Percentiles rank a stretch among this genome's conserved stretches.
These are phyloP conservation scores for Ganoderma resinaceum DNA, from an alignment of 1,284 basidiomycete genomes.

Conservation along the genomic window DNA sequence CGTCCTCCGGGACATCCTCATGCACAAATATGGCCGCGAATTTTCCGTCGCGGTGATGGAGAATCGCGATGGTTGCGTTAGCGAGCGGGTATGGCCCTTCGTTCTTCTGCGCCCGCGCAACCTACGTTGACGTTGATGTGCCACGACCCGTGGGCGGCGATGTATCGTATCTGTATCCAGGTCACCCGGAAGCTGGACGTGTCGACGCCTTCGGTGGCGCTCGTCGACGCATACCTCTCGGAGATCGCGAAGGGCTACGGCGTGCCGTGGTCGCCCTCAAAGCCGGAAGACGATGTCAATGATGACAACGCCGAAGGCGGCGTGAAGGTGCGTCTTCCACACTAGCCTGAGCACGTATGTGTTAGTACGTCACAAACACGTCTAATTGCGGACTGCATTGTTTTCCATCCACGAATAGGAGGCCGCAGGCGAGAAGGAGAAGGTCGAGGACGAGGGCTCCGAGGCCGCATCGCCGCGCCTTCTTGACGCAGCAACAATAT, in stretches of 20 bases:
- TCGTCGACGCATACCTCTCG: constrained; percentile 87
- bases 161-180: constrained; percentile 43
- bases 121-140: constrained; percentile 6
- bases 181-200: constrained; percentile 76
- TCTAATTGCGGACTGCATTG: constrained; percentile 6
- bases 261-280: constrained; percentile 68
- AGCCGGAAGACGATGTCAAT: constrained; percentile 35
- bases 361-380: constrained; percentile 6
- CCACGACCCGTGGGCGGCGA: neutral
- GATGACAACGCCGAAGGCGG: constrained; percentile 41
- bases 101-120: constrained; percentile 1
- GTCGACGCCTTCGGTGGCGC: constrained; percentile 71
- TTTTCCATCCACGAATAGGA: constrained; percentile 21
- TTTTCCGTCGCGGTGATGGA: constrained; percentile 84
- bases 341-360: neutral
- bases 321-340: constrained; percentile 42
- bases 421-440: constrained; percentile 25
- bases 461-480: constrained; percentile 29
- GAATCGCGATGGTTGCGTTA: constrained; percentile 82
- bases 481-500: constrained; percentile 38
- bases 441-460: constrained; percentile 4
- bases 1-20: constrained; percentile 89
- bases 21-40: constrained; percentile 93
- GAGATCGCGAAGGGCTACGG: constrained; percentile 92
- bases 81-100: constrained; percentile 66